phyloP scores from a whole-genome alignment of 2,329 filamentous ascomycete species.

The Sporothrix phasma region DNA sequence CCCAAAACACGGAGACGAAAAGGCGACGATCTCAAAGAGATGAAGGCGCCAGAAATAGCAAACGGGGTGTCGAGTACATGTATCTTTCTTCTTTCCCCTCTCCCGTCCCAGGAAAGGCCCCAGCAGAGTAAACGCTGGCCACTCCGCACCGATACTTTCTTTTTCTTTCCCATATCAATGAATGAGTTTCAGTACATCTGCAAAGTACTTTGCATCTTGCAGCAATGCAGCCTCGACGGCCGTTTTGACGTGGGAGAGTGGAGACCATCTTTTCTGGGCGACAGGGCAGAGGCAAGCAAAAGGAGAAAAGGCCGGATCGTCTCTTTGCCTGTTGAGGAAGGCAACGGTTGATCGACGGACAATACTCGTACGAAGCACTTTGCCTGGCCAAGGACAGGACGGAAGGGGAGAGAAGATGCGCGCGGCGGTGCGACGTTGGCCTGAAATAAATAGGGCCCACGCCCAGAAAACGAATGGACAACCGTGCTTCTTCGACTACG shows the following conservation, averaged over 20 bases:
- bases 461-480: neutral
- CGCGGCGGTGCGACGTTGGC: neutral
- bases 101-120: no score
- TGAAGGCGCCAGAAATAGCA: neutral
- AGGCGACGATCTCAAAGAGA: neutral
- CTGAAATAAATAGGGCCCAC: neutral
- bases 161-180: no score
- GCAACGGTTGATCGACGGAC: neutral
- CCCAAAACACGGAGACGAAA: neutral
- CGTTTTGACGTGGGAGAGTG: neutral
- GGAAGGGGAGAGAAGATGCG: slow-evolving; percentile 3
- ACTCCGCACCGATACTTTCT: no score
- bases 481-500: neutral
- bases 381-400: neutral
- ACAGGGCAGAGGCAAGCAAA: neutral
- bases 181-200: no score
- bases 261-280: neutral
- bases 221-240: no score
- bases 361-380: no score
- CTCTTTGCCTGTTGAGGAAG: neutral
- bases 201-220: no score
- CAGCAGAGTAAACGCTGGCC: no score
- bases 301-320: neutral
- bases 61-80: no score
- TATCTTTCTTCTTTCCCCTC: neutral